Conservation (phyloP, 345 rosid genomes). For the Aquilaria yunnanensis region DNA sequence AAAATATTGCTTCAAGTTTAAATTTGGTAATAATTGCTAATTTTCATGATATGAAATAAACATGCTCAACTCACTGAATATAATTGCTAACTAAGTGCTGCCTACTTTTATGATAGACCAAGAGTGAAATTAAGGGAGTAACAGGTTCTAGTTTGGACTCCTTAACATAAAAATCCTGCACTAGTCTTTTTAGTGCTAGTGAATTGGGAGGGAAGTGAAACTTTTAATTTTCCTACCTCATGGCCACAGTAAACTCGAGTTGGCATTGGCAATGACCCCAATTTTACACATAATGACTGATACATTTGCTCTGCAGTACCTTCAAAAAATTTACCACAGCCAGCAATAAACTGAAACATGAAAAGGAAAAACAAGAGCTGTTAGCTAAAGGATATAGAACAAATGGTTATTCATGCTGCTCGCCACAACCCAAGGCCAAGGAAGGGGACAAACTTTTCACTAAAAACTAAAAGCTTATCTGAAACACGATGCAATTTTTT, state of each 20-base stretch:
- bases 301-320: constrained; percentile 97
- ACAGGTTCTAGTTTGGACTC: no score
- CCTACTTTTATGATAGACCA: no score
- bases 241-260: constrained; percentile 90
- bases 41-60: no score
- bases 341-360: constrained; percentile 66
- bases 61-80: no score
- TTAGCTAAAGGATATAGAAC: neutral
- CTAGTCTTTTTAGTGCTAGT: no score
- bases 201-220: no score
- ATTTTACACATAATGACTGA: constrained; percentile 81
- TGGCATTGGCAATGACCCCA: constrained; percentile 78
- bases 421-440: no score
- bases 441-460: neutral
- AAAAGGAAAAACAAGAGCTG: constrained; percentile 6
- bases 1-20: no score
- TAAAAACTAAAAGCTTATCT: neutral
- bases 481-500: neutral
- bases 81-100: no score
- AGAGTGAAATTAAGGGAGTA: no score
- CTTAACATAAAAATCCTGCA: no score
- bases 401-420: neutral
- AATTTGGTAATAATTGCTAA: no score
- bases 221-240: constrained; percentile 45
- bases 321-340: constrained; percentile 88